Conservation (phyloP, 345 rosid species). For the Heritiera fomes region DNA sequence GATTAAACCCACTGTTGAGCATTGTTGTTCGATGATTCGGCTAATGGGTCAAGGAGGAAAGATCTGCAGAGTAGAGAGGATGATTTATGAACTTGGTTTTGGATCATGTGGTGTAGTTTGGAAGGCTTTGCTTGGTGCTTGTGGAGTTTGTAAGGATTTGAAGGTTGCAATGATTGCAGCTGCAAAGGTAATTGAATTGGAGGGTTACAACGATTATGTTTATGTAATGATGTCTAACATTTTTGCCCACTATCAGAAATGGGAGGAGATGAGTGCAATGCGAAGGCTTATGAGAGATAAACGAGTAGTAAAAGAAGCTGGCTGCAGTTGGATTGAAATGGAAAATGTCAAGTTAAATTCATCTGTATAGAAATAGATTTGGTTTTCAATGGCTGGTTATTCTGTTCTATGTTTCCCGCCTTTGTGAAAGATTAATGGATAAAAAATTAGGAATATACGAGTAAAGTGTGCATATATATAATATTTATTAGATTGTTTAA, state of each 20-base stretch:
- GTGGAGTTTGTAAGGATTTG: constrained; percentile 48
- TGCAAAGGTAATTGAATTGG: constrained; percentile 47
- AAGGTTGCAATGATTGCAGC: constrained; percentile 50
- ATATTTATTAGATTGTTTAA: too few relatives aligned
- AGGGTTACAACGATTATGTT: constrained; percentile 56
- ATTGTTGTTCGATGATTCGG: constrained; percentile 70
- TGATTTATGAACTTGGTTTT: constrained; percentile 52
- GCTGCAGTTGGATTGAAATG: constrained; percentile 67
- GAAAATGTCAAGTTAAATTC: constrained; percentile 18
- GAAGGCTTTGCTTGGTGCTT: constrained; percentile 74
- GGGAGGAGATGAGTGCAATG: constrained; percentile 51
- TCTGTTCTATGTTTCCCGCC: neutral
- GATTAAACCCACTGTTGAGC: constrained; percentile 63
- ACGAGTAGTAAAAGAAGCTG: constrained; percentile 60
- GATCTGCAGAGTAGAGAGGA: constrained; percentile 37
- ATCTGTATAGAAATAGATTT: neutral
- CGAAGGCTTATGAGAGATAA: constrained; percentile 64
- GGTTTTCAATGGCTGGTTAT: neutral
- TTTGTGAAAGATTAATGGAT: too few relatives aligned
- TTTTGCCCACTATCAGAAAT: constrained; percentile 53
- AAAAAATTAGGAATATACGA: too few relatives aligned
- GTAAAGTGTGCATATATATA: too few relatives aligned
- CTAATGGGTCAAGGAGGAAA: constrained; percentile 62
- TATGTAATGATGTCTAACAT: constrained; percentile 66
- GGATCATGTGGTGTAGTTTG: constrained; percentile 47